Percentiles rank a stretch among this genome's conserved stretches.
Evolutionary conservation across 169 alveolate genomes (phyloP).

Genomic region (Blepharisma undulans): DNA sequence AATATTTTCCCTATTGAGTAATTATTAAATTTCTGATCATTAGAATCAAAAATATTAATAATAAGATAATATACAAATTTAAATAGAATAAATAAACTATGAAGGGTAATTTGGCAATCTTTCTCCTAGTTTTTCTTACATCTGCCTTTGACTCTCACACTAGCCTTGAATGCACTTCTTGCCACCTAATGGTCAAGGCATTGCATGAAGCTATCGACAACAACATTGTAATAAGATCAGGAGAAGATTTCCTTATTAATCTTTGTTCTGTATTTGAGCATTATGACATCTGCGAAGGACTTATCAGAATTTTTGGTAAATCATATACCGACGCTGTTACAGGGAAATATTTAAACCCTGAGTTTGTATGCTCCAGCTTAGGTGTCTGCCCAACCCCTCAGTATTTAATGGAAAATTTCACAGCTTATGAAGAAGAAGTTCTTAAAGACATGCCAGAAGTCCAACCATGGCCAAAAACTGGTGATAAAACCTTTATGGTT

Average conservation of each 20-base stretch:
- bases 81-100: too few relatives aligned
- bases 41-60: too few relatives aligned
- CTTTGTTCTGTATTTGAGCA: not conserved
- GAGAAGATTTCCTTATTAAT: not conserved
- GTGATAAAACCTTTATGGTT: conserved; percentile 52
- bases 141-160: not conserved
- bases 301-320: not conserved
- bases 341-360: not conserved
- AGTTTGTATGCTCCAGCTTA: not conserved
- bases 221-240: not conserved
- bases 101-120: not conserved
- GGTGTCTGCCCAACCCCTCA: conserved; percentile 9
- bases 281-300: not conserved
- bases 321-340: not conserved
- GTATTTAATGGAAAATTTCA: not conserved
- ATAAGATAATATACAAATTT: too few relatives aligned
- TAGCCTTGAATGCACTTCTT: not conserved
- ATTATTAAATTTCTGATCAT: not conserved
- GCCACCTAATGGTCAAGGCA: not conserved
- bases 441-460: conserved; percentile 35
- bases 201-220: not conserved
- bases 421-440: conserved; percentile 26
- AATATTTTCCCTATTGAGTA: not conserved
- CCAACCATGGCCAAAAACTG: conserved; percentile 22
- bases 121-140: not conserved